Base-by-base conservation (phyloP, 805 yeast genomes). In the Starmerella apicola region DNA sequence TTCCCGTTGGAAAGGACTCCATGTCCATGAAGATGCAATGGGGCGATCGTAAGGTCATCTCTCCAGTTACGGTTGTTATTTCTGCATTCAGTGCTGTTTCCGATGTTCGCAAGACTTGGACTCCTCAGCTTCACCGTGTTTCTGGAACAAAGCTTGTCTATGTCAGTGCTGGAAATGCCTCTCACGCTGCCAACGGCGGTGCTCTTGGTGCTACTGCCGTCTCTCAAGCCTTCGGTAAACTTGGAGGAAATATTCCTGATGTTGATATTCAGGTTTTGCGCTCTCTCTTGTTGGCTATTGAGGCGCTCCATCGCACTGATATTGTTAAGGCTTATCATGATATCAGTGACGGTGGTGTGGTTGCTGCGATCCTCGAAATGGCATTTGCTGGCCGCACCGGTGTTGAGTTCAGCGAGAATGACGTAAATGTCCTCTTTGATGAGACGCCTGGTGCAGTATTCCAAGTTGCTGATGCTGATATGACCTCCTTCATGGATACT, bases 11-110 rank as follows among this genome's bases (percentile, higher is more conserved):
- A 51, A 91, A 91, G 65, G 99, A 91, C 62, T 85, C 96, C 26
- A 85, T 91, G 95, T 85, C 97, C 18, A 88, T 91, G 98, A 84
- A 85, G 66, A 91, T 91, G 97, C 78, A 80, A 55, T 91, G 99
- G 99, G 64, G 55, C 38, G 44, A 42, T 30, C 82, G 79, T 54
- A 94, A 84, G 61, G 97, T 91, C 32, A 77, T 91, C 46, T 84
- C 96, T n/a, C 99, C 99, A 35, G 67, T 91, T 57, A 80, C 96
- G 10, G 72, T 88, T 53, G 80, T 82, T 35, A 71, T 88, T 51
- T 86, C 98, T 18, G 91, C 97, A 0, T 91, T 88, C 59, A 82
- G 81, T 43, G 83, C 94, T 26, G 96, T 91, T 36, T 65, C 64
- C 33, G 70, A 86, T 59, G 86, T 95, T 24, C 71, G 84, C 27